Evolutionary conservation across 164 flowering plant species (phyloP), one percentile per base, ranked within the genome.

Genomic region (Vitis rotundifolia): DNA sequence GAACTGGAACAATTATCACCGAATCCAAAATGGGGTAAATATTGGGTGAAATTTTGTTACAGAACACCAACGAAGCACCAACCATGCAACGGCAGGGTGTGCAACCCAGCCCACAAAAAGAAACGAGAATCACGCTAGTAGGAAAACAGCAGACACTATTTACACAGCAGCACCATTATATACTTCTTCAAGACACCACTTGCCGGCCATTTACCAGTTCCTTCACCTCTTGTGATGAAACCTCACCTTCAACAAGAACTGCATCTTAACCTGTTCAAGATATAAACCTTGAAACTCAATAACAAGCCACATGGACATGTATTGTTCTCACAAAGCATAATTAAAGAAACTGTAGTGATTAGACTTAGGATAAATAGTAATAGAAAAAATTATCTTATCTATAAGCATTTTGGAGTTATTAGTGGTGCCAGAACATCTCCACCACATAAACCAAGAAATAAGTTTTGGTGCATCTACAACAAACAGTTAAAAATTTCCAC

Each of bases 161-260:
- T 49, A 69, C 18, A 69, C 55, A 18, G 54, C 48, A 15, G 31
- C 10, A 19, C 52, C 11, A 69, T 37, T 56, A 54, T 18, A 22
- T 52, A 9, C 44, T 47, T 14, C 51, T 61, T 37, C 28, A 55
- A 59, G 49, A 15, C 44, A 37, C 44, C 44, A 14, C 49, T 13
- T 31, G 64, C 59, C 4, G 57, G 59, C 49, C 54, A 55, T n/a
- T 50, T 11, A 57, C 44, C 50, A 22, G 51, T 22, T n/a, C 52
- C 29, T 55, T 89, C 77, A 87, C 74, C 85, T 77, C 83, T 93
- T 92, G 85, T 89, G 90, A 72, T 87, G 85, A 77, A 96, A 96
- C 86, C 86, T 86, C 75, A 96, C 99, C 83, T 96, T 96, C 81
- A 91, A 76, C 78, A 96, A 77, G 80, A 89, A 93, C 79, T 93